Evolutionary conservation across 2,329 filamentous ascomycete species (phyloP).

Genomic region (Cercospora sesami): DNA sequence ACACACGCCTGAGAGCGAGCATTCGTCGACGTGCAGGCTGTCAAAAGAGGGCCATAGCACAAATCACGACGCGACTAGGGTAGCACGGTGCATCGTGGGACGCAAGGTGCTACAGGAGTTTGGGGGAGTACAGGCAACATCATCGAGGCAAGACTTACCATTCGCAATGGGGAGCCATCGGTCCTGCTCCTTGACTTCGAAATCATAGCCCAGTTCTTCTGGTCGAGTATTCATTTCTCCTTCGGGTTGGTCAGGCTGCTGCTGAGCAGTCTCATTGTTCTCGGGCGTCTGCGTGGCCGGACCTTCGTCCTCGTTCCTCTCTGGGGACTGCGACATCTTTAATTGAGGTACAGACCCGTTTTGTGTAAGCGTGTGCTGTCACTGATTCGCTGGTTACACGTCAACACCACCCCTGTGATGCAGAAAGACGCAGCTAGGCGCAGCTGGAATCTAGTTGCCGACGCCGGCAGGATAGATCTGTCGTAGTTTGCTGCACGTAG

Average conservation of each 20-base stretch:
- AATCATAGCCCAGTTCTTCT: constrained; percentile 71
- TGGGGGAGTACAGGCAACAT: constrained; percentile 23
- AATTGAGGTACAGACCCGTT: constrained; percentile 52
- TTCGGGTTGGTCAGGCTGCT: constrained; percentile 71
- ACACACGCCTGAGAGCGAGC: constrained; percentile 33
- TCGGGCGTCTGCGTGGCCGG: constrained; percentile 73
- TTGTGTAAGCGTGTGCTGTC: constrained; percentile 35
- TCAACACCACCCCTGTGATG: constrained; percentile 30
- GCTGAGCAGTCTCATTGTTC: constrained; percentile 86
- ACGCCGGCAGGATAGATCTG: constrained; percentile 25
- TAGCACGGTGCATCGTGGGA: constrained; percentile 28
- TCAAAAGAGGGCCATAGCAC: constrained; percentile 34
- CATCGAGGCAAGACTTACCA: constrained; percentile 68
- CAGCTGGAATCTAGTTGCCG: constrained; percentile 31
- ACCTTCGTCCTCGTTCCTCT: constrained; percentile 78
- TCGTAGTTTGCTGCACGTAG: constrained; percentile 27
- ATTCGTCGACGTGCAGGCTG: constrained; percentile 37
- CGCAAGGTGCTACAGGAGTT: constrained; percentile 31
- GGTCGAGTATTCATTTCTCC: constrained; percentile 33
- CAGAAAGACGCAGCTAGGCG: constrained; percentile 26
- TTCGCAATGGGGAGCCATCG: constrained; percentile 99
- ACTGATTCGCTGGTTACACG: constrained; percentile 37
- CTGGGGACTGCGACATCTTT: constrained; percentile 89
- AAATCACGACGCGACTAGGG: constrained; percentile 33
- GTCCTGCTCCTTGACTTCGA: constrained; percentile 99